Evolutionary conservation across 345 rosid species (phyloP), one percentile per base, ranked within the genome.

Genomic region (Hibiscus trionum): DNA sequence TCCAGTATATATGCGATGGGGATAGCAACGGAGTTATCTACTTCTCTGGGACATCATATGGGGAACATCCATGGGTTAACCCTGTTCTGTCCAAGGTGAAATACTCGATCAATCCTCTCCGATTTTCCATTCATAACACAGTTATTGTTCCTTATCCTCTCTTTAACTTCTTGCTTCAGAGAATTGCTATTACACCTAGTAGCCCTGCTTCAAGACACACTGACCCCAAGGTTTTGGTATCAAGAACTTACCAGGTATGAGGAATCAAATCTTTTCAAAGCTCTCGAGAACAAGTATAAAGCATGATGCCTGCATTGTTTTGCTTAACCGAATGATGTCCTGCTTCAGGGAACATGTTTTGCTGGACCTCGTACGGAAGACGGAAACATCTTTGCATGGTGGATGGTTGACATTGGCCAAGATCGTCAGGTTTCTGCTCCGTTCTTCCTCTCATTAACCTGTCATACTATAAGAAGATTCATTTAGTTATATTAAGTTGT

Each of bases 41-140:
- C 86, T 89, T 82, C 64, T 86, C 91, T 19, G 99, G 98, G 75
- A 95, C 98, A 44, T 92, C 95, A 19, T 93, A 87, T 14, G 93
- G 99, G 66, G 77, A 89, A 77, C 99, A 95, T 84, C 96, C 80
- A 72, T 93, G 99, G 99, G 93, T 95, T 73, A 95, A 95, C 81
- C 99, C 99, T 0, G 94, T 89, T 77, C 83, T 95, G 59, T 84
- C 90, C 49, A 89, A 91, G 98, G 98, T 93, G 77, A 77, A 61
- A 11, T 47, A 57, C 65, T 66, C 17, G 1, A 4, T 29, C 17
- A 19, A 4, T 47, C 29, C 53, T 56, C 33, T 17, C n/a, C 5
- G 1, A 2, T 75, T 42, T 59, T 26, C 52, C 76, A 29, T 14
- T 9, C 57, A 56, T 15, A 3, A 17, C 4, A 2, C 53, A 47